Conservation (phyloP, 2,329 filamentous ascomycete genomes). For the Ophiocordyceps unilateralis region DNA sequence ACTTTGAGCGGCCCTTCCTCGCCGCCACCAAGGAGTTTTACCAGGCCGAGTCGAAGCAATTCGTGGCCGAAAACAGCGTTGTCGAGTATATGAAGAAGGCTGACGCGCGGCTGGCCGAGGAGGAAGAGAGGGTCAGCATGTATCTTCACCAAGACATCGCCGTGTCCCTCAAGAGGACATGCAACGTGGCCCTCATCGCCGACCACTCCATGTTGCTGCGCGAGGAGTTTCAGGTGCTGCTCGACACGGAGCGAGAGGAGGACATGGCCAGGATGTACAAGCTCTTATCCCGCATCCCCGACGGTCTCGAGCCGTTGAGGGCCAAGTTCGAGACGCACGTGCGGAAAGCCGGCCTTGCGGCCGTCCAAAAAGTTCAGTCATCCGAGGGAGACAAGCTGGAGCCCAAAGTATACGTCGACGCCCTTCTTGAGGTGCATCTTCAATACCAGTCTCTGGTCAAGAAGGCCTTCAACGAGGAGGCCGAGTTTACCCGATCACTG, state of each 20-base stretch:
- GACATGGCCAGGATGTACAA: conserved; percentile 96
- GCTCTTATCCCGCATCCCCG: conserved; percentile 72
- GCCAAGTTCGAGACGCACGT: conserved; percentile 85
- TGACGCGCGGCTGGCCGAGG: conserved; percentile 72
- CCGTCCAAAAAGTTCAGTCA: conserved; percentile 78
- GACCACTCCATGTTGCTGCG: conserved; percentile 74
- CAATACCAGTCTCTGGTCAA: conserved; percentile 87
- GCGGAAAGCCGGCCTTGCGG: conserved; percentile 69
- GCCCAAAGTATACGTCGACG: conserved; percentile 92
- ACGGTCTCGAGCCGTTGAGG: conserved; percentile 78
- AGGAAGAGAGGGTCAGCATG: conserved; percentile 82
- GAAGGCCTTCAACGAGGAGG: conserved; percentile 83
- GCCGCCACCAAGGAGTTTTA: conserved; percentile 75
- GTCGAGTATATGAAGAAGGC: conserved; percentile 99
- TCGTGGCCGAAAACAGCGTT: conserved; percentile 90
- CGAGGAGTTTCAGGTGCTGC: conserved; percentile 86
- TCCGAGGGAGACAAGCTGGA: conserved; percentile 79
- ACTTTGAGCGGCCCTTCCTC: conserved; percentile 89
- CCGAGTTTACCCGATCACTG: conserved; percentile 87
- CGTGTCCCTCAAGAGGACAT: conserved; percentile 65
- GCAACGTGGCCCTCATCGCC: conserved; percentile 76
- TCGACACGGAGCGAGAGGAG: conserved; percentile 88
- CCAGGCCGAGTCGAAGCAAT: conserved; percentile 78
- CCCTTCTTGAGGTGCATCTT: conserved; percentile 81
- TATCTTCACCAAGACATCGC: conserved; percentile 88